Evolutionary conservation across 2,329 filamentous ascomycete species (phyloP).

Genomic region (Aspergillus puulaauensis): DNA sequence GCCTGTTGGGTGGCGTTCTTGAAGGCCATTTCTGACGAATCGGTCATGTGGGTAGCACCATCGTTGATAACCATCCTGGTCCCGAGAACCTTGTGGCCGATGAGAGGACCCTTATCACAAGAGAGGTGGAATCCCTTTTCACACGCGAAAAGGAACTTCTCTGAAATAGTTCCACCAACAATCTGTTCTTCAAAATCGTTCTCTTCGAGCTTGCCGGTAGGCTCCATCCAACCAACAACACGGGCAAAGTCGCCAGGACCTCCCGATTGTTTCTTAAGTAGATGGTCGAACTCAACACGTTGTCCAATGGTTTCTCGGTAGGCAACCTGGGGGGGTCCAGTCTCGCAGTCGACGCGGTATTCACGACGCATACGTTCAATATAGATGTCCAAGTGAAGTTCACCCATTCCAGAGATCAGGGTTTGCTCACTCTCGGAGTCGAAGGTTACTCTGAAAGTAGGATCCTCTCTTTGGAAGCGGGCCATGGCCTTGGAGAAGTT

Average conservation of each 20-base stretch:
- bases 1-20: conserved; percentile 92
- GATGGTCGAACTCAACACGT: conserved; percentile 82
- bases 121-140: conserved; percentile 88
- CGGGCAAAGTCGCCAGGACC: conserved; percentile 94
- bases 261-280: conserved; percentile 92
- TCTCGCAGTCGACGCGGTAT: conserved; percentile 93
- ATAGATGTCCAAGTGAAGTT: conserved; percentile 95
- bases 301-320: conserved; percentile 91
- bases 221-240: conserved; percentile 89
- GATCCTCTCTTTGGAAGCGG: conserved; percentile 96
- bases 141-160: conserved; percentile 94
- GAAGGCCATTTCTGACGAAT: conserved; percentile 96
- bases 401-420: conserved; percentile 98
- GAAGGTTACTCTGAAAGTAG: conserved; percentile 92
- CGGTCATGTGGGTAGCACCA: conserved; percentile 94
- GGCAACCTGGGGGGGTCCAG: conserved; percentile 94
- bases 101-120: conserved; percentile 81
- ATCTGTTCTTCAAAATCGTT: conserved; percentile 88
- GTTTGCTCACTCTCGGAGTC: conserved; percentile 93
- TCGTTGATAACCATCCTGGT: conserved; percentile 91
- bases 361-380: conserved; percentile 95
- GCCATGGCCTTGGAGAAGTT: conserved; percentile 99
- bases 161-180: conserved; percentile 83
- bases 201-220: conserved; percentile 67
- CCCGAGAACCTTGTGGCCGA: conserved; percentile 91